These are phyloP conservation scores for Phaffia rhodozyma DNA, from an alignment of 1,284 basidiomycete species.

Conservation along the genomic window DNA sequence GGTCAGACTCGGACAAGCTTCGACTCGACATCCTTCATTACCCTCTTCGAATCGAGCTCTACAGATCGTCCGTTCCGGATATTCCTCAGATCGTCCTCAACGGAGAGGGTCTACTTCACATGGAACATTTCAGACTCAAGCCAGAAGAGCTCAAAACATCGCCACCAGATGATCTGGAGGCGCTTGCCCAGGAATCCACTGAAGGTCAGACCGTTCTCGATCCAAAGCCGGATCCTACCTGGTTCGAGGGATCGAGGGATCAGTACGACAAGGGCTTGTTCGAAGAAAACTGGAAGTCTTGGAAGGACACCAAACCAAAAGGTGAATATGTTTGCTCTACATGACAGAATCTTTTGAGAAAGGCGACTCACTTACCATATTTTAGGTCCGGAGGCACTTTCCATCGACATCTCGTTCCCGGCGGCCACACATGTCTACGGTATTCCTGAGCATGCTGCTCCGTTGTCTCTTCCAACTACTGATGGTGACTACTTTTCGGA, in stretches of 20 bases:
- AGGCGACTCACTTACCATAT: neutral
- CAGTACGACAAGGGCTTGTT: conserved; percentile 52
- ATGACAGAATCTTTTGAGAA: neutral
- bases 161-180: conserved; percentile 31
- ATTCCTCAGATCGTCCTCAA: conserved; percentile 75
- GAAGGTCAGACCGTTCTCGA: conserved; percentile 36
- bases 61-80: conserved; percentile 48
- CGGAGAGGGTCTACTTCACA: conserved; percentile 77
- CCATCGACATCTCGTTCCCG: conserved; percentile 86
- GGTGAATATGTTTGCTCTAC: conserved; percentile 41
- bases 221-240: conserved; percentile 42
- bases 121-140: conserved; percentile 91
- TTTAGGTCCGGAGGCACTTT: conserved; percentile 82
- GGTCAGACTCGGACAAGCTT: conserved; percentile 20
- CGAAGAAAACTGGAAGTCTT: conserved; percentile 76
- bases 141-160: conserved; percentile 23
- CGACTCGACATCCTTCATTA: conserved; percentile 50
- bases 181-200: conserved; percentile 28
- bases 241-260: conserved; percentile 76
- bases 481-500: conserved; percentile 61
- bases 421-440: conserved; percentile 76
- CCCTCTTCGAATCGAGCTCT: conserved; percentile 60
- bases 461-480: conserved; percentile 75
- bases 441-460: conserved; percentile 92
- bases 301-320: conserved; percentile 90